phyloP scores from a whole-genome alignment of 2,329 filamentous ascomycete species.

The Ophiostoma tasmaniense region DNA sequence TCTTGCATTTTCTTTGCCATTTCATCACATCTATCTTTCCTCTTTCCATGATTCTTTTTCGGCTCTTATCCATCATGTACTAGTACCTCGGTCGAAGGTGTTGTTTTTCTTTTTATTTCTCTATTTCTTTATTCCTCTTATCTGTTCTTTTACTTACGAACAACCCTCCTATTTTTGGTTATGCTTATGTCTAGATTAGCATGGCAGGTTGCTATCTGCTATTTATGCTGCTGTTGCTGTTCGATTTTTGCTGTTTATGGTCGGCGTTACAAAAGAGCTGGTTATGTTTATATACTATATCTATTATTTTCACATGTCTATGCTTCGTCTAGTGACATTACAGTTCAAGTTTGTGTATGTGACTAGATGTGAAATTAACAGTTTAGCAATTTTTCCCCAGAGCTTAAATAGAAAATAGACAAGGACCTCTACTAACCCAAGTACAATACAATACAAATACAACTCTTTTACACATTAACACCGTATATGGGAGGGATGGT shows the following conservation, averaged over 20 bases:
- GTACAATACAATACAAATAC: neutral
- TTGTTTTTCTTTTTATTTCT: neutral
- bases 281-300: constrained; percentile 5
- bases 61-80: neutral
- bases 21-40: neutral
- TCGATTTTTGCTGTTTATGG: neutral
- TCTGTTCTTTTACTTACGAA: neutral
- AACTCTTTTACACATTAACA: neutral
- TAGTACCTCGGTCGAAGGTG: neutral
- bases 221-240: neutral
- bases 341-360: neutral
- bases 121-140: neutral
- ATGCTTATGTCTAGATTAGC: constrained; percentile 1
- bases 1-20: neutral
- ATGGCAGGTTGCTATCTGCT: neutral
- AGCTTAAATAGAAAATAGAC: neutral
- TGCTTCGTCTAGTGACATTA: neutral
- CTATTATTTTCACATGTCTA: neutral
- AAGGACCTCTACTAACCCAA: neutral
- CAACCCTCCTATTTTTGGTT: neutral
- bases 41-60: neutral
- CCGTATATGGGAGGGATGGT: neutral
- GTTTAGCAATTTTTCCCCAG: neutral
- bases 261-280: constrained; percentile 7
- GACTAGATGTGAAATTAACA: neutral